Conservation (phyloP, 192 early-diverging fungal genomes). For the Chytriomyces sp. region DNA sequence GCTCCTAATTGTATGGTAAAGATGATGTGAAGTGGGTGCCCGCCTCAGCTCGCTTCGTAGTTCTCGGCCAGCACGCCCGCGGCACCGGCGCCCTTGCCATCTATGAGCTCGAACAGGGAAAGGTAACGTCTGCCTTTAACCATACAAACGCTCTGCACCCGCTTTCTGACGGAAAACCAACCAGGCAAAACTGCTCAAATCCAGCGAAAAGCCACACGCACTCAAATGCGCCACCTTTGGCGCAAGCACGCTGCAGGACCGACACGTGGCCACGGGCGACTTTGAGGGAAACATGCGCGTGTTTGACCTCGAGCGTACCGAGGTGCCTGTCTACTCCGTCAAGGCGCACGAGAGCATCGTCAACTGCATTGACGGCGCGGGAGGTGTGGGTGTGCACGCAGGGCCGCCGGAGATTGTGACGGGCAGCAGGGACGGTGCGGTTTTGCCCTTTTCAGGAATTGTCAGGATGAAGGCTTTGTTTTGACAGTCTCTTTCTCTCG, state of each 20-base stretch:
- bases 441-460: not conserved
- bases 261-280: conserved; percentile 71
- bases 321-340: conserved; percentile 56
- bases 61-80: conserved; percentile 60
- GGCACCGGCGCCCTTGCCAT: conserved; percentile 62
- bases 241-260: conserved; percentile 46
- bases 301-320: conserved; percentile 65
- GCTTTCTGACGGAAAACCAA: too few relatives aligned
- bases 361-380: conserved; percentile 68
- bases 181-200: too few relatives aligned
- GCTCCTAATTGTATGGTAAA: not conserved
- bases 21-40: conserved; percentile 74
- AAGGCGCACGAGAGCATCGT: conserved; percentile 68
- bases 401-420: conserved; percentile 70
- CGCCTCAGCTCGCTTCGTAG: conserved; percentile 61
- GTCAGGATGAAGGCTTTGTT: not conserved
- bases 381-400: conserved; percentile 42
- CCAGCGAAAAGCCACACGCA: too few relatives aligned
- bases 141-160: too few relatives aligned
- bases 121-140: too few relatives aligned
- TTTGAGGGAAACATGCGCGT: conserved; percentile 62
- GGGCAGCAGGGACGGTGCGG: conserved; percentile 66
- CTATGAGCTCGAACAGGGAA: conserved; percentile 59
- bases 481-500: conserved; percentile 16
- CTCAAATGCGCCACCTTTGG: conserved; percentile 64